Base-by-base conservation (phyloP, 2,329 filamentous ascomycete species). In the Xylaria sp. region DNA sequence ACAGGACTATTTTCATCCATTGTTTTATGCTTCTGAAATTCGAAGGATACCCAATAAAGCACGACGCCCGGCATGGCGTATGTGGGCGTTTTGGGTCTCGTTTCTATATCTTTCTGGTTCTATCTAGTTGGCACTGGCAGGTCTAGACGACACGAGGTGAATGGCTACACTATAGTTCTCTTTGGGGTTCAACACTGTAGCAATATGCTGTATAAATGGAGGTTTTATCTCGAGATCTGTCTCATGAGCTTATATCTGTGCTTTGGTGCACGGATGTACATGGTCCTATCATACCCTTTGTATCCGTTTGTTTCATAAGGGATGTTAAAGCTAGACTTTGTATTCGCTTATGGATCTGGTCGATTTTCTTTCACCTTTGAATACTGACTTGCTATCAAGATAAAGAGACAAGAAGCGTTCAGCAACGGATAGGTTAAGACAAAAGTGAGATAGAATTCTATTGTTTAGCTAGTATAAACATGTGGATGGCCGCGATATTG, bases 1-100 rank as follows among this genome's bases (percentile, higher is more conserved):
- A 42, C 20, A 53, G 48, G 17, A 23, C 57, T 54, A 33, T 20
- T 28, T 54, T 13, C 44, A 17, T 56, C 48, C 28, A 20, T 6
- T 60, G 15, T 59, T 46, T 48, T 38, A 23, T 26, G n/a, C 15
- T 53, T 65, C 46, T 61, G 13, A 26, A 11, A 56, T 59, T 62
- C 13, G 63, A 64, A 66, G 63, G 59, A 71, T 71, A 71, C 68
- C 68, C 68, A 66, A 58, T 57, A 63, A 59, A 58, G 49, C 54
- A 54, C 20, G 59, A 20, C 53, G 54, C 31, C 23, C 44, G 26
- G 28, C 23, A 46, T 46, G 54, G 66, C 54, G 42, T 58, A 60
- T 31, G 20, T 23, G n/a, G 66, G 68, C 51, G 63, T 71, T 71
- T 48, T 7, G 62, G 42, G 17, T 40, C 11, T 53, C 13, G 23